phyloP scores from a whole-genome alignment of 2,329 filamentous ascomycete species.

The Metarhizium brunneum region DNA sequence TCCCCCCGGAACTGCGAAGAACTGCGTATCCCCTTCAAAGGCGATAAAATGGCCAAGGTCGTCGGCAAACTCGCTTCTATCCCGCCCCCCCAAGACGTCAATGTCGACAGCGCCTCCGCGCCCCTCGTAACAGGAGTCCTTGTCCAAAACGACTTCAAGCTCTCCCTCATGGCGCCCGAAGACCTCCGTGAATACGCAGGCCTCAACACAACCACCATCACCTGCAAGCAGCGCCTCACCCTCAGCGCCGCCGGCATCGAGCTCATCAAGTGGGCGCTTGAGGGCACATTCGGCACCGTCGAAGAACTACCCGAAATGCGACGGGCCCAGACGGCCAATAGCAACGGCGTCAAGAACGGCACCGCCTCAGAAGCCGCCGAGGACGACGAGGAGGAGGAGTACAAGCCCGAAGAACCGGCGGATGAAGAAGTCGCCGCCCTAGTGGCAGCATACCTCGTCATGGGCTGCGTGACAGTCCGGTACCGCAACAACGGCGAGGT shows the following conservation, averaged over 20 bases:
- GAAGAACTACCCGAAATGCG: slow-evolving; percentile 55
- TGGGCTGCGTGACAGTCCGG: slow-evolving; percentile 83
- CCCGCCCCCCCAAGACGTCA: slow-evolving; percentile 49
- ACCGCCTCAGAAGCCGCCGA: slow-evolving; percentile 21
- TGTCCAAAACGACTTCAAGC: slow-evolving; percentile 95
- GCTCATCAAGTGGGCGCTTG: slow-evolving; percentile 85
- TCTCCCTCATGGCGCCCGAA: slow-evolving; percentile 93
- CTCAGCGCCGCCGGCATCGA: slow-evolving; percentile 84
- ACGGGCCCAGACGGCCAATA: slow-evolving; percentile 23
- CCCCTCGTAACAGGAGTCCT: slow-evolving; percentile 77
- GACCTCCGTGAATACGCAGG: slow-evolving; percentile 94
- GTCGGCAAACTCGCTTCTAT: slow-evolving; percentile 87
- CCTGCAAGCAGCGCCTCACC: slow-evolving; percentile 83
- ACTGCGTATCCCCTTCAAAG: slow-evolving; percentile 87
- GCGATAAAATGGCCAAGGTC: slow-evolving; percentile 91
- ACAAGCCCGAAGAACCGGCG: slow-evolving; percentile 37
- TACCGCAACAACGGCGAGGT: slow-evolving; percentile 71
- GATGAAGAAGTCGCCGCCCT: slow-evolving; percentile 54
- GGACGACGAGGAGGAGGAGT: slow-evolving; percentile 23
- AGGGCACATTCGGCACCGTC: slow-evolving; percentile 86
- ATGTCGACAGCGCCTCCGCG: slow-evolving; percentile 21
- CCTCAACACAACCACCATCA: slow-evolving; percentile 89
- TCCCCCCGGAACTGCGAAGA: slow-evolving; percentile 94
- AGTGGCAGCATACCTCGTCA: slow-evolving; percentile 58
- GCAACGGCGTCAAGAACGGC: slow-evolving; percentile 25